A percentile compares a stretch with the other conserved stretches of the same genome.
These are phyloP conservation scores for Leonotis leonurus DNA, from an alignment of 257 asterid genomes.

Conservation along the genomic window DNA sequence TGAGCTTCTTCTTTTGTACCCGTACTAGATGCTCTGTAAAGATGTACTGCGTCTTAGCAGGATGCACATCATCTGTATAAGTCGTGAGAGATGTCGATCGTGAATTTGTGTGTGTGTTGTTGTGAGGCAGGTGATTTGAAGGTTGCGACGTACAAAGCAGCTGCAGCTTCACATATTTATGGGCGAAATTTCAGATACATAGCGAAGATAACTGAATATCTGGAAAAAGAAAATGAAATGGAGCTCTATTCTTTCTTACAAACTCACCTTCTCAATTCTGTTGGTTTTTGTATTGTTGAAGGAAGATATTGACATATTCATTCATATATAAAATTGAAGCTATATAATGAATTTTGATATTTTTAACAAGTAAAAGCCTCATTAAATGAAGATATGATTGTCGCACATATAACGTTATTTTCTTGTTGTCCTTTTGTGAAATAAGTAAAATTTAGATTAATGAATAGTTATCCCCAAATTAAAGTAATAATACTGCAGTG, in stretches of 20 bases:
- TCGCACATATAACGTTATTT: too few species aligned
- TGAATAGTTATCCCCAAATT: too few species aligned
- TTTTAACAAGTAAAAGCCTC: too few species aligned
- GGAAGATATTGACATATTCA: constrained; percentile 14
- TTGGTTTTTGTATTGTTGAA: constrained; percentile 38
- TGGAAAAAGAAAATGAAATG: constrained; percentile 36
- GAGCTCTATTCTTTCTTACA: constrained; percentile 46
- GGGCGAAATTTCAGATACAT: constrained; percentile 58
- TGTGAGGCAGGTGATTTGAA: constrained; percentile 55
- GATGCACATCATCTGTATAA: background rate
- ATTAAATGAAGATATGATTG: too few species aligned
- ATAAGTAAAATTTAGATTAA: too few species aligned
- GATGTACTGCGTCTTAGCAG: too few species aligned
- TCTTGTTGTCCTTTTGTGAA: too few species aligned
- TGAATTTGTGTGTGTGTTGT: background rate
- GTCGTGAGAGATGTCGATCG: background rate
- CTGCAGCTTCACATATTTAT: constrained; percentile 61
- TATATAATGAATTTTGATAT: too few species aligned
- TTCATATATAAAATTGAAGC: too few species aligned
- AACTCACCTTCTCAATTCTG: constrained; percentile 42
- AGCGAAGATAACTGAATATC: constrained; percentile 29
- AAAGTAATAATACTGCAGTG: too few species aligned
- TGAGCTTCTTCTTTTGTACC: background rate
- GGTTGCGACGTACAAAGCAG: constrained; percentile 64
- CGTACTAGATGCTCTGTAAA: too few species aligned